Base-by-base conservation (phyloP, 352 stramenopile genomes). In the Phytophthora capsici region DNA sequence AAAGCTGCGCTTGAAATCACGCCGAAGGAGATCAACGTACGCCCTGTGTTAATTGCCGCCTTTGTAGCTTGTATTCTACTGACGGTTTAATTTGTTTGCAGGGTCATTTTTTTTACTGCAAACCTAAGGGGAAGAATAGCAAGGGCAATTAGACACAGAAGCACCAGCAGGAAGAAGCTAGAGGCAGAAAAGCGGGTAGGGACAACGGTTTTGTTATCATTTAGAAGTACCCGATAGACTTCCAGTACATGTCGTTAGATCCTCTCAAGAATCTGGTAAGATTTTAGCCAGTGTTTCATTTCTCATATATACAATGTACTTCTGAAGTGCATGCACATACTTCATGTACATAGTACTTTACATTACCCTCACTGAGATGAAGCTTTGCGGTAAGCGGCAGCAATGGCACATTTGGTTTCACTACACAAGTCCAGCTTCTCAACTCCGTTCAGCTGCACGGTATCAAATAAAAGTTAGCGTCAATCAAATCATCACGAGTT, bases 21-120 rank as follows among this genome's bases (percentile, higher is more conserved):
- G 4, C 69, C 79, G 44, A 91, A 90, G 51, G 56, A 74, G 37
- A 90, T 93, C 37, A 77, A 91, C 57, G 85, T 93, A 76, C 37
- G 77, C 81, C 12, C 0, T 45, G n/a, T 28, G 23, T 37, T 54
- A 8, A 34, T 14, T 14, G 6, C 59, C 28, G 38, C 28, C 6
- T 13, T 40, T 5, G 28, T 4, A 32, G 16, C 8, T 13, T 34
- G 7, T 23, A 37, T 12, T 8, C 13, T 34, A 10, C 52, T 51
- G 10, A 60, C 14, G 14, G 32, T 14, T 14, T 34, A 4, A 34
- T 47, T 12, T 9, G 19, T 46, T 10, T 9, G 6, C 17, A 58
- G 51, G 51, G 51, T 16, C 6, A 13, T 13, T 19, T 1, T 34
- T 1, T 34, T 13, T 34, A 14, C 28, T 34, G 28, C 28, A 34